These are phyloP conservation scores for Aquilaria yunnanensis DNA, from an alignment of 345 rosid species.

Conservation along the genomic window DNA sequence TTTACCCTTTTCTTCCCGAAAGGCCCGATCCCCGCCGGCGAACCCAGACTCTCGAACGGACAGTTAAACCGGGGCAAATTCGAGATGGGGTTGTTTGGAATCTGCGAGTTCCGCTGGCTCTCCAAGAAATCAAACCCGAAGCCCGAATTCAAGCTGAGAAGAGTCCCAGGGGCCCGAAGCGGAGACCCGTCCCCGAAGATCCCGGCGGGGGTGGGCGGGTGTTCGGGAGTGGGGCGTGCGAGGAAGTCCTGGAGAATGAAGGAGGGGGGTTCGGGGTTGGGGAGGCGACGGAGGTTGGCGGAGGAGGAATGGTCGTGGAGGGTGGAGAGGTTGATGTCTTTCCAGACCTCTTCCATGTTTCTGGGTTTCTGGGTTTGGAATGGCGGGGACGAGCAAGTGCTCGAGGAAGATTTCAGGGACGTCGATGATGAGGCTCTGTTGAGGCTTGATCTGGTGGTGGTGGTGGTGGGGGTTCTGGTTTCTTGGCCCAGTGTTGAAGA, in stretches of 20 bases:
- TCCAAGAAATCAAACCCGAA: slow-evolving; percentile 49
- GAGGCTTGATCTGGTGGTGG: not conserved
- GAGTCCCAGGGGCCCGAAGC: slow-evolving; percentile 35
- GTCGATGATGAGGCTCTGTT: slow-evolving; percentile 6
- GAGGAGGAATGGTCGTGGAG: slow-evolving; percentile 26
- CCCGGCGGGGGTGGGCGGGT: slow-evolving; percentile 19
- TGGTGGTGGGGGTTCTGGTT: not conserved
- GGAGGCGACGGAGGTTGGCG: slow-evolving; percentile 21
- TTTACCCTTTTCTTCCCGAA: slow-evolving; percentile 41
- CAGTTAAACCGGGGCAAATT: slow-evolving; percentile 22
- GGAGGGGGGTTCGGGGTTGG: slow-evolving; percentile 24
- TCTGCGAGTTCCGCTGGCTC: slow-evolving; percentile 22
- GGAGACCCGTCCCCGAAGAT: slow-evolving; percentile 19
- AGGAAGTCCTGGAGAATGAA: slow-evolving; percentile 69
- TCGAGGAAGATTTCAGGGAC: slow-evolving; percentile 3
- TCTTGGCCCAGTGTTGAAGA: slow-evolving; percentile 6
- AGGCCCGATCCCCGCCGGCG: slow-evolving; percentile 19
- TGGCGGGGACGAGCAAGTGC: not conserved
- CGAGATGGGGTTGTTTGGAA: slow-evolving; percentile 23
- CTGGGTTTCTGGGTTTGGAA: slow-evolving; percentile 5
- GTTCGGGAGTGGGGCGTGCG: slow-evolving; percentile 33
- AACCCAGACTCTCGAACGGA: slow-evolving; percentile 30
- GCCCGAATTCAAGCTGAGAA: slow-evolving; percentile 50
- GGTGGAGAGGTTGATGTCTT: slow-evolving; percentile 56
- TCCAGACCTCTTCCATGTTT: slow-evolving; percentile 88